These are phyloP conservation scores for Nicotiana benthamiana DNA, from an alignment of 257 asterid genomes.

Conservation along the genomic window DNA sequence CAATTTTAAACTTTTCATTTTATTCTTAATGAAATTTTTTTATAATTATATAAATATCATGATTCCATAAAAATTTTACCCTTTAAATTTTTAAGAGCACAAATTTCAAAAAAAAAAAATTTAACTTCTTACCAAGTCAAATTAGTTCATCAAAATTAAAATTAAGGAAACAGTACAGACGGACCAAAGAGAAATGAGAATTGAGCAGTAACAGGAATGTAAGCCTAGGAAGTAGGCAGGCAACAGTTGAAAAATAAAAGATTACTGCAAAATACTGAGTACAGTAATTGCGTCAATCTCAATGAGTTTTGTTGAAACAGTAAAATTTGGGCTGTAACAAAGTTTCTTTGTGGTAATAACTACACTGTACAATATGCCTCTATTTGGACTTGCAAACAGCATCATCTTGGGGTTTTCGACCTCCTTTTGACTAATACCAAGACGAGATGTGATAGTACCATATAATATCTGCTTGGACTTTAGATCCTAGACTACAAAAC, in stretches of 20 bases:
- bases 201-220: not conserved
- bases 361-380: not conserved
- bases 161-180: too few relatives aligned
- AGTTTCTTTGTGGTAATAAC: not conserved
- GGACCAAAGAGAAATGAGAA: not conserved
- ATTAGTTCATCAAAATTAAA: too few relatives aligned
- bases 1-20: too few relatives aligned
- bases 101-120: too few relatives aligned
- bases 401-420: not conserved
- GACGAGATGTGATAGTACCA: not conserved
- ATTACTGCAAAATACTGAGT: not conserved
- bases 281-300: not conserved
- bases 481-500: not conserved
- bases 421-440: not conserved
- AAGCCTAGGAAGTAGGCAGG: not conserved
- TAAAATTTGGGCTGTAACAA: not conserved
- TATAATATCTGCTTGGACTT: not conserved
- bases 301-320: not conserved
- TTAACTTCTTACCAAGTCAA: too few relatives aligned
- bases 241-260: not conserved
- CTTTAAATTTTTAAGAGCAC: too few relatives aligned
- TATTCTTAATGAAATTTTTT: too few relatives aligned
- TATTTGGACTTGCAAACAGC: not conserved
- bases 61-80: too few relatives aligned
- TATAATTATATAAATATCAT: too few relatives aligned